phyloP scores from a whole-genome alignment of 805 yeast genomes.

The Torulaspora microellipsoides region DNA sequence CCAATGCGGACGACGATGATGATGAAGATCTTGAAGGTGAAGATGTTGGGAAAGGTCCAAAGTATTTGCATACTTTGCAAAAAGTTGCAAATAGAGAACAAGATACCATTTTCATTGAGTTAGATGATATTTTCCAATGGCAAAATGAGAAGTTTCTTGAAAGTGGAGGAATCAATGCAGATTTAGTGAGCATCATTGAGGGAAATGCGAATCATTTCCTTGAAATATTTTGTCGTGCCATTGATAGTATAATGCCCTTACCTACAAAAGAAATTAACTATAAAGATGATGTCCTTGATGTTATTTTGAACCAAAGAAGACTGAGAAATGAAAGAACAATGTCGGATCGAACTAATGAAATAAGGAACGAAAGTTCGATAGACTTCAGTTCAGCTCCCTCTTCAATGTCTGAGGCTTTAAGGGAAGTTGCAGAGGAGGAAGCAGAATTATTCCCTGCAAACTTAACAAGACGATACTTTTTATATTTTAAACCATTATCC shows the following conservation, averaged over 20 bases:
- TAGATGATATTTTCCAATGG: slow-evolving; percentile 76
- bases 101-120: slow-evolving; percentile 63
- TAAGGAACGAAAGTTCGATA: slow-evolving; percentile 38
- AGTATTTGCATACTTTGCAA: slow-evolving; percentile 72
- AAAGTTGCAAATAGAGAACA: slow-evolving; percentile 78
- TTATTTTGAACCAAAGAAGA: slow-evolving; percentile 83
- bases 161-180: slow-evolving; percentile 21
- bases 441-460: slow-evolving; percentile 73
- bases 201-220: slow-evolving; percentile 75
- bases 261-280: slow-evolving; percentile 78
- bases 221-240: slow-evolving; percentile 68
- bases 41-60: slow-evolving; percentile 47
- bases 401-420: slow-evolving; percentile 28
- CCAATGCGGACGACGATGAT: slow-evolving; percentile 25
- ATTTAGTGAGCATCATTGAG: slow-evolving; percentile 40
- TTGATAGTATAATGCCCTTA: slow-evolving; percentile 76
- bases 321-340: slow-evolving; percentile 72
- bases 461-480: slow-evolving; percentile 77
- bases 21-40: slow-evolving; percentile 29
- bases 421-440: slow-evolving; percentile 36
- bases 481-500: slow-evolving; percentile 81
- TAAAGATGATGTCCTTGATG: slow-evolving; percentile 88
- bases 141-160: slow-evolving; percentile 45
- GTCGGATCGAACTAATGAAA: slow-evolving; percentile 62
- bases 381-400: slow-evolving; percentile 26